Evolutionary conservation across 1,139 yeast species (phyloP), one percentile per base, ranked within the genome.

Genomic region (Suhomyces chickasaworum): DNA sequence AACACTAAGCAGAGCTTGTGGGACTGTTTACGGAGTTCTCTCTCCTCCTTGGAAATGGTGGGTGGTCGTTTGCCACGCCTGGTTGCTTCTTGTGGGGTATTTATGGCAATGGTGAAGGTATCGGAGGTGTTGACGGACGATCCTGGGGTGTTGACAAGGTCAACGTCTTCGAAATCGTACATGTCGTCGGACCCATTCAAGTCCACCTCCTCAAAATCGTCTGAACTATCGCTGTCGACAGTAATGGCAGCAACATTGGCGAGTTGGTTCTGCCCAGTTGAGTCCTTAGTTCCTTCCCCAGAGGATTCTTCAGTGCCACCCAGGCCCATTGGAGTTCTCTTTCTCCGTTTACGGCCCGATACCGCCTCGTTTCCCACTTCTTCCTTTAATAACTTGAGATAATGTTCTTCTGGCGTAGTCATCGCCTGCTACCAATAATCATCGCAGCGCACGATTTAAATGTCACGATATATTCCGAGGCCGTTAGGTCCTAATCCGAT

Each of bases 1-100:
- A 78, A 61, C 13, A 80, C 68, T 3, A 91, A 55, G 53, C 81
- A 80, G 48, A 77, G 57, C 64, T 81, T 77, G 61, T 91, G 97
- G n/a, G 83, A 65, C 0, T 63, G 52, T 40, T 69, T 66, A 23
- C 97, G 68, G 35, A 60, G 64, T 0, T 60, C 59, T 21, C 86
- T 69, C 54, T 86, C 91, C 39, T 78, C 84, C 48, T 71, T 75
- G 29, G 77, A 56, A 20, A 84, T 73, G 3, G 75, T 63, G 45
- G 68, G 64, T 20, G 66, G 55, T 45, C 56, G 64, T 39, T 64
- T 50, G 12, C 45, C 43, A 5, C 37, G 42, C 23, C 32, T 22
- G 16, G 25, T 20, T 16, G 30, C 33, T 6, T 21, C 29, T 34
- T 23, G 29, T n/a, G 23, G 32, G n/a, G 13, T 36, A 35, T 44